These are phyloP conservation scores for Hirsutella rhossiliensis DNA, from an alignment of 2,329 filamentous ascomycete species.

Conservation along the genomic window DNA sequence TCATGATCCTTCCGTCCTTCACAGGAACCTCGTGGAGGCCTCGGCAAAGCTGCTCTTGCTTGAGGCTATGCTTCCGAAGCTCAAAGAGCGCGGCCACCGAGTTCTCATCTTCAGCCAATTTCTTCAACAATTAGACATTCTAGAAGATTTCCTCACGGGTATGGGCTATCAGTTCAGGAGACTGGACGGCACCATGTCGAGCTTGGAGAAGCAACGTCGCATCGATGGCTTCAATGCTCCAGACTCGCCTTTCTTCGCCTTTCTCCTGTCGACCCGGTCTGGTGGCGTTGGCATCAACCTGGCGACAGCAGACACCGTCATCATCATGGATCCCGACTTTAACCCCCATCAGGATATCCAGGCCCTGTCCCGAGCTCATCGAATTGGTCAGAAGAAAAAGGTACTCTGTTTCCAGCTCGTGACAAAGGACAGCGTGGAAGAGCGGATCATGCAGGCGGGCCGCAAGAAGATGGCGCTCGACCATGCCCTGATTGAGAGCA, in stretches of 20 bases:
- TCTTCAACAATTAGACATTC: constrained; percentile 71
- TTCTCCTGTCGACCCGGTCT: constrained; percentile 84
- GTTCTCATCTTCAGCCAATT: constrained; percentile 97
- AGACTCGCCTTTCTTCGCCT: constrained; percentile 73
- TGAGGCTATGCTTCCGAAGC: constrained; percentile 74
- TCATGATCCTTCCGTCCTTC: constrained; percentile 46
- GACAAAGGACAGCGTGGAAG: constrained; percentile 79
- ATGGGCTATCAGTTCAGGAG: constrained; percentile 64
- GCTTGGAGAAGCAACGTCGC: constrained; percentile 80
- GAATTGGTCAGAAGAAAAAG: constrained; percentile 92
- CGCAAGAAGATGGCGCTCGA: constrained; percentile 94
- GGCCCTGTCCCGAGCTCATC: constrained; percentile 84
- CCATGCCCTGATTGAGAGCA: constrained; percentile 84
- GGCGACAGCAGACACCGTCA: constrained; percentile 92
- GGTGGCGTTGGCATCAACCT: constrained; percentile 97
- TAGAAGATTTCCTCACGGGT: constrained; percentile 82
- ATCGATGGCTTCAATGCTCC: constrained; percentile 91
- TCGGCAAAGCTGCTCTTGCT: constrained; percentile 81
- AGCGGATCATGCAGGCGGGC: constrained; percentile 92
- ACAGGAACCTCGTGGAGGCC: constrained; percentile 80
- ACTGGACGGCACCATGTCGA: constrained; percentile 72
- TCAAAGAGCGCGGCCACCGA: constrained; percentile 74
- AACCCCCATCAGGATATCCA: constrained; percentile 98
- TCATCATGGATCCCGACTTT: constrained; percentile 94
- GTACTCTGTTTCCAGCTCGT: constrained; percentile 93